Conservation (phyloP, 164 flowering plant genomes). For the Amborella trichopoda region DNA sequence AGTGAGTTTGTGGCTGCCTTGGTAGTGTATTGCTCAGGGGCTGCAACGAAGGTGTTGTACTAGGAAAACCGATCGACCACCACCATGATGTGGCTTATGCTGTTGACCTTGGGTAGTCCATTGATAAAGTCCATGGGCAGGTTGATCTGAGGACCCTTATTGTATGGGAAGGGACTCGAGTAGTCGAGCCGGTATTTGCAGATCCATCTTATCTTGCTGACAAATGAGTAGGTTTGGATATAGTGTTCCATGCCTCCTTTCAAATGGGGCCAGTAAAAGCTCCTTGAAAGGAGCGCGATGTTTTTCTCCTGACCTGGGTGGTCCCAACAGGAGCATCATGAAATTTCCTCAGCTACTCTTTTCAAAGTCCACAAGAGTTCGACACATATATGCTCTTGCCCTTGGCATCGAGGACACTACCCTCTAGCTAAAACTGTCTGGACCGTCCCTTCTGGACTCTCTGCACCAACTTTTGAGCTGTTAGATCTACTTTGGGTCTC, state of each 20-base stretch:
- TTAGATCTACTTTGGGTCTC: too few species aligned
- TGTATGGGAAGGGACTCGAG: neutral
- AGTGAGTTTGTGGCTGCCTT: neutral
- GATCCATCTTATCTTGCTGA: neutral
- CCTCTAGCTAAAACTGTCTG: neutral
- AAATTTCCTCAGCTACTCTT: neutral
- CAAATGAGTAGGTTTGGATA: neutral
- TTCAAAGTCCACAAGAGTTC: neutral
- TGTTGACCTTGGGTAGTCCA: neutral
- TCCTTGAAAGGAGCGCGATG: neutral
- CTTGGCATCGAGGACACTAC: neutral
- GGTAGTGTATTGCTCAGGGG: neutral
- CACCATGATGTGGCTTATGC: neutral
- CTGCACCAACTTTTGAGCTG: neutral
- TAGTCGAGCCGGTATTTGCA: neutral
- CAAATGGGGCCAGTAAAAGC: neutral
- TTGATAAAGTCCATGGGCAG: neutral
- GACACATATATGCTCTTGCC: neutral
- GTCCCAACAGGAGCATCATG: neutral
- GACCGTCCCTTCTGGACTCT: neutral
- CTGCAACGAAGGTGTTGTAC: neutral
- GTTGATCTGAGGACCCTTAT: neutral
- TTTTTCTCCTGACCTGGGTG: neutral
- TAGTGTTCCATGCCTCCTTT: neutral
- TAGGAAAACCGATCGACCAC: neutral